Percentiles rank a stretch among this genome's conserved stretches.
Evolutionary conservation across 163 green algal genomes (phyloP).

Genomic region (Chlorella variabilis): DNA sequence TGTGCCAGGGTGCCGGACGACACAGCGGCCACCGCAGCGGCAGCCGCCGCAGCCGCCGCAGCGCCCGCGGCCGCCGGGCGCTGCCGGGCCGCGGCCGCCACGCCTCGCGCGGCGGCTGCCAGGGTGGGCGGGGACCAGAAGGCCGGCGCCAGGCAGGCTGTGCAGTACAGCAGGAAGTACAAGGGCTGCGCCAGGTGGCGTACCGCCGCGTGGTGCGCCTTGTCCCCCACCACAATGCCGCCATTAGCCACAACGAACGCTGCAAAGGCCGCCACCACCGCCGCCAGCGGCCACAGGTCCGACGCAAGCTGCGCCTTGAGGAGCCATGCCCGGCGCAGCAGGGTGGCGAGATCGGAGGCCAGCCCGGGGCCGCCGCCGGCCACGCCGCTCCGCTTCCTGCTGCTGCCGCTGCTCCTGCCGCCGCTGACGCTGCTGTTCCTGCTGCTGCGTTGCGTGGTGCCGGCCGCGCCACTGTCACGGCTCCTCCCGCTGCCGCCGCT

Average conservation of each 20-base stretch:
- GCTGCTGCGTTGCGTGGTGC: neutral
- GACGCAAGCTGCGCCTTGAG: conserved; percentile 25
- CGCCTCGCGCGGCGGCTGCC: neutral
- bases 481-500: neutral
- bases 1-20: conserved; percentile 72
- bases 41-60: conserved; percentile 1
- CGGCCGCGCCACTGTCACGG: neutral
- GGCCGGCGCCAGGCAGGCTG: conserved; percentile 31
- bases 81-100: neutral
- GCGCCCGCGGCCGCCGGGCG: neutral
- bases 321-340: conserved; percentile 25
- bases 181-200: conserved; percentile 80
- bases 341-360: neutral
- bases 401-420: neutral
- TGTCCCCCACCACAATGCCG: conserved; percentile 86
- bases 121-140: conserved; percentile 8
- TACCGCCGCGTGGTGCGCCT: conserved; percentile 70
- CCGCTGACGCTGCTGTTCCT: neutral
- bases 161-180: conserved; percentile 78
- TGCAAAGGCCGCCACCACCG: conserved; percentile 68
- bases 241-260: conserved; percentile 82
- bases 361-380: neutral
- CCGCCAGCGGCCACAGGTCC: conserved; percentile 46
- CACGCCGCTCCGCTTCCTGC: too few relatives aligned
- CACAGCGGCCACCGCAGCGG: neutral